Evolutionary conservation across 441 rosid species (phyloP).

Genomic region (Brassica hybrid): DNA sequence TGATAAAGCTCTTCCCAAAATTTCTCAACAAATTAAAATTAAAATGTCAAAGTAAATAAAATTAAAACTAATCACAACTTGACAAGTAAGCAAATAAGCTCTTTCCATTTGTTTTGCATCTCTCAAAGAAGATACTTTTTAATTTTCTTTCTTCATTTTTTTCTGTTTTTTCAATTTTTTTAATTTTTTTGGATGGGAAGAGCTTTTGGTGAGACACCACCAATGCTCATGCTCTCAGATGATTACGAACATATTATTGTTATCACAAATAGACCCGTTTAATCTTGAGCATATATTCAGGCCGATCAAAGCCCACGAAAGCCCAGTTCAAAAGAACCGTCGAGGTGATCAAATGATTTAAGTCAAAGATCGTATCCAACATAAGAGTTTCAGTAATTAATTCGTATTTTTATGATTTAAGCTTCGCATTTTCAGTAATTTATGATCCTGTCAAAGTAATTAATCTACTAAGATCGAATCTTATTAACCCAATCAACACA

Average conservation of each 20-base stretch:
- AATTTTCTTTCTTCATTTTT: too few relatives aligned
- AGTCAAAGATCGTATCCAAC: neutral
- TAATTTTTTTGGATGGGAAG: too few relatives aligned
- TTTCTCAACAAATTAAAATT: too few relatives aligned
- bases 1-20: too few relatives aligned
- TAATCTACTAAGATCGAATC: conserved; percentile 6
- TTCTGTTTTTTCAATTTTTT: too few relatives aligned
- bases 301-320: neutral
- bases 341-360: neutral
- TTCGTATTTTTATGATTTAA: conserved; percentile 4
- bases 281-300: neutral
- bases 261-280: neutral
- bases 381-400: neutral
- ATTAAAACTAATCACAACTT: too few relatives aligned
- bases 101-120: too few relatives aligned
- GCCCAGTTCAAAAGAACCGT: neutral
- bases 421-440: neutral
- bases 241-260: neutral
- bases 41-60: too few relatives aligned
- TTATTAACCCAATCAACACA: conserved; percentile 20
- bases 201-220: too few relatives aligned
- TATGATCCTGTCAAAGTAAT: neutral
- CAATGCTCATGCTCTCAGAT: neutral
- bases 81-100: too few relatives aligned
- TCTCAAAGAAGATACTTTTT: too few relatives aligned